phyloP scores from a whole-genome alignment of 306 rosid genomes.

The Sicyos baderoa region DNA sequence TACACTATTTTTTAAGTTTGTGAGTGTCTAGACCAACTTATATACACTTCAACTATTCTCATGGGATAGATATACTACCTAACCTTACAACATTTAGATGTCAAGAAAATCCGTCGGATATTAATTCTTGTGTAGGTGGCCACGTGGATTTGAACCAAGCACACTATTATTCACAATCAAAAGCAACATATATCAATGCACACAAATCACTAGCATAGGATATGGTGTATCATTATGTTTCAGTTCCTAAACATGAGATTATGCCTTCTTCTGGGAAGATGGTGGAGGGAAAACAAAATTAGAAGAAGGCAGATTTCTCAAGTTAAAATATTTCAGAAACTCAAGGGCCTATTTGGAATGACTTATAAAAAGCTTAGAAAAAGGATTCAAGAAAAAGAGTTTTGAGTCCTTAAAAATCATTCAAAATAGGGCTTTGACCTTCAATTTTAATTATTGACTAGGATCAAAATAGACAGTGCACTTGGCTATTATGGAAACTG shows the following conservation, averaged over 20 bases:
- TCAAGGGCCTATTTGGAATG: not conserved
- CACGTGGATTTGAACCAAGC: too few species aligned
- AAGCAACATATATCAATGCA: constrained; percentile 3
- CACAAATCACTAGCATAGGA: too few species aligned
- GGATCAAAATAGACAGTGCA: too few species aligned
- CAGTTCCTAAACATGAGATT: not conserved
- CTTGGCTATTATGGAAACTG: not conserved
- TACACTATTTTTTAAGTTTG: too few species aligned
- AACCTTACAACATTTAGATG: too few species aligned
- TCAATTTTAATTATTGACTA: not conserved
- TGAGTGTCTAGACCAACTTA: too few species aligned
- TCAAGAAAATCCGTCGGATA: too few species aligned
- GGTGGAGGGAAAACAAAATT: not conserved
- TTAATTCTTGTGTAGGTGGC: too few species aligned
- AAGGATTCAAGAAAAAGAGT: not conserved
- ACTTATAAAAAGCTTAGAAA: not conserved
- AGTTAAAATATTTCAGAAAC: not conserved
- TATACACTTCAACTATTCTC: too few species aligned
- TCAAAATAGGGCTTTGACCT: too few species aligned
- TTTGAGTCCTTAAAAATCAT: not conserved
- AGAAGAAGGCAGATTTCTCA: not conserved
- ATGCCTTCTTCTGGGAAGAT: not conserved
- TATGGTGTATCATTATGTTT: too few species aligned
- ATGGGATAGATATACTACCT: too few species aligned
- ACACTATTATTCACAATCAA: not conserved